Evolutionary conservation across 306 rosid species (phyloP).

Genomic region (Gastrolobium villosum): DNA sequence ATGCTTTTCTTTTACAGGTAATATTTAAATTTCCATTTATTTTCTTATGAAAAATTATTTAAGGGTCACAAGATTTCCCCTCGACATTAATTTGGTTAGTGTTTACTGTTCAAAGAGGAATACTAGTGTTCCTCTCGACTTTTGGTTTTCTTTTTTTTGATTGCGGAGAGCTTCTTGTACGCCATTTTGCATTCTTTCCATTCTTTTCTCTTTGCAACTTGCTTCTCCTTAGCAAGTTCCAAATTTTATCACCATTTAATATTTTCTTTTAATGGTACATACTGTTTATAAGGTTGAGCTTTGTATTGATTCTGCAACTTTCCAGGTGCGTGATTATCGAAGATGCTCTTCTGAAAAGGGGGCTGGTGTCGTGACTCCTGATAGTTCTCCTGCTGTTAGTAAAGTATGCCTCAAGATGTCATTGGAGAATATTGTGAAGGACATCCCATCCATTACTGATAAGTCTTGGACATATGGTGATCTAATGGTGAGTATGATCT

Average conservation of each 20-base stretch:
- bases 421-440: constrained; percentile 96
- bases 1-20: constrained; percentile 41
- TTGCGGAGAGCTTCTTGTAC: constrained; percentile 21
- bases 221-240: constrained; percentile 22
- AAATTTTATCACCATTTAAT: constrained; percentile 32
- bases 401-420: constrained; percentile 90
- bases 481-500: constrained; percentile 79
- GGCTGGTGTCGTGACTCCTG: constrained; percentile 52
- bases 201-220: constrained; percentile 10
- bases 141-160: background rate
- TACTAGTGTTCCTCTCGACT: constrained; percentile 4
- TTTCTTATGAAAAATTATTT: constrained; percentile 19
- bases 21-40: constrained; percentile 26
- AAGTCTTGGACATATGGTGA: constrained; percentile 97
- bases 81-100: constrained; percentile 22
- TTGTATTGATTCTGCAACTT: constrained; percentile 39
- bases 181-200: constrained; percentile 9
- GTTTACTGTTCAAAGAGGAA: constrained; percentile 14
- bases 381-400: constrained; percentile 67
- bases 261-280: constrained; percentile 16
- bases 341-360: constrained; percentile 75
- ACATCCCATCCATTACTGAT: constrained; percentile 85
- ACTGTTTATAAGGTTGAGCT: constrained; percentile 40
- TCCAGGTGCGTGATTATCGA: constrained; percentile 91
- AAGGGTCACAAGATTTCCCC: constrained; percentile 15